Conservation (phyloP, 2,329 filamentous ascomycete genomes). For the Aspergillus sp. region DNA sequence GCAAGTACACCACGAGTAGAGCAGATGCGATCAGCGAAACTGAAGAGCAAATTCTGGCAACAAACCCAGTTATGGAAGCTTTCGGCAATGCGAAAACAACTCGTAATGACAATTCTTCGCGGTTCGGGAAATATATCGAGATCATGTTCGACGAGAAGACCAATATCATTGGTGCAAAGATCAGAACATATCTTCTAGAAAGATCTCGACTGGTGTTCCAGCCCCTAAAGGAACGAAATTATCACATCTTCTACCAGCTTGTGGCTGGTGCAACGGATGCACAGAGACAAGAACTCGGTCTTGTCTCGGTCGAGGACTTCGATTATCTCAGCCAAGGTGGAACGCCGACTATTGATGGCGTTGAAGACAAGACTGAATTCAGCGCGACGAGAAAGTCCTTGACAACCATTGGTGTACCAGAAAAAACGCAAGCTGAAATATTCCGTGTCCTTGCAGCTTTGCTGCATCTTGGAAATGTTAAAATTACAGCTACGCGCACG, state of each 20-base stretch:
- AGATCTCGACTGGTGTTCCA: conserved; percentile 96
- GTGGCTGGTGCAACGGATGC: conserved; percentile 84
- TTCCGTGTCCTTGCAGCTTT: conserved; percentile 88
- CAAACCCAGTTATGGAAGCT: conserved; percentile 99
- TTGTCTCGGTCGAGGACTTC: conserved; percentile 83
- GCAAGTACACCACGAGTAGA: conserved; percentile 69
- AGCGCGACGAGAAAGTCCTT: conserved; percentile 81
- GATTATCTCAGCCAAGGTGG: conserved; percentile 96
- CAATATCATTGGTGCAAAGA: conserved; percentile 96
- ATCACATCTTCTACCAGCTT: conserved; percentile 98
- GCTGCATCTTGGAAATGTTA: conserved; percentile 91
- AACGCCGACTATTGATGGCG: conserved; percentile 83
- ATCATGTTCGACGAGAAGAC: conserved; percentile 97
- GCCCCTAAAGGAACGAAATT: conserved; percentile 94
- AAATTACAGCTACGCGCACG: conserved; percentile 84
- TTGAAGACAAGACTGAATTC: conserved; percentile 94
- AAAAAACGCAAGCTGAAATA: conserved; percentile 72
- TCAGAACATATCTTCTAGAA: conserved; percentile 91
- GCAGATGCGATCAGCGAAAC: conserved; percentile 89
- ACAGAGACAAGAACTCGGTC: conserved; percentile 72
- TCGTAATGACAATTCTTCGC: conserved; percentile 96
- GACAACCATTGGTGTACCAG: conserved; percentile 76
- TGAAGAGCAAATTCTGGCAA: conserved; percentile 95
- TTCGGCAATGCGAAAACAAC: conserved; percentile 99
- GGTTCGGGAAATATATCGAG: conserved; percentile 99